A percentile compares a stretch with the other conserved stretches of the same genome.
phyloP scores from a whole-genome alignment of 1,139 yeast species.

The Diutina sp. region DNA sequence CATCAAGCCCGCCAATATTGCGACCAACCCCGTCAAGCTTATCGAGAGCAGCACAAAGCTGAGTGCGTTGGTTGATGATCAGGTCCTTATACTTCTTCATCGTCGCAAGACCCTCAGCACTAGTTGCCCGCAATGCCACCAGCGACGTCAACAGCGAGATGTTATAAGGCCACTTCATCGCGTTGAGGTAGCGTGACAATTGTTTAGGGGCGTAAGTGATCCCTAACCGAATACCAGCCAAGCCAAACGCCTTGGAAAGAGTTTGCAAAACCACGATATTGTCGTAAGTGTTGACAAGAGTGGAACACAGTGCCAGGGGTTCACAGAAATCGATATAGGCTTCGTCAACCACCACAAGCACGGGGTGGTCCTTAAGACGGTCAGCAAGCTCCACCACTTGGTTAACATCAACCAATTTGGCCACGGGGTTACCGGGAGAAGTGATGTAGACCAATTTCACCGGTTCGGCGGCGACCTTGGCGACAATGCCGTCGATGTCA shows the following conservation, averaged over 20 bases:
- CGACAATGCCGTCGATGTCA: slow-evolving; percentile 41
- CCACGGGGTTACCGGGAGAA: slow-evolving; percentile 99
- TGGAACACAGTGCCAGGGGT: slow-evolving; percentile 44
- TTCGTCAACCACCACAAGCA: slow-evolving; percentile 74
- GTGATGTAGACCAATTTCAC: slow-evolving; percentile 75
- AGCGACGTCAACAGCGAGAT: slow-evolving; percentile 73
- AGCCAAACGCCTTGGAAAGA: slow-evolving; percentile 85
- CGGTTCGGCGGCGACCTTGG: slow-evolving; percentile 41
- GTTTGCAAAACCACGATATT: slow-evolving; percentile 87
- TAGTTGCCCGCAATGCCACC: slow-evolving; percentile 64
- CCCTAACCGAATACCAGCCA: slow-evolving; percentile 90
- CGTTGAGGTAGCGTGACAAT: slow-evolving; percentile 57
- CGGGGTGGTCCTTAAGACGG: slow-evolving; percentile 15
- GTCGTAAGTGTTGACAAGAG: slow-evolving; percentile 70
- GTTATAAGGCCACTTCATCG: slow-evolving; percentile 94
- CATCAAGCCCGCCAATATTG: slow-evolving; percentile 76
- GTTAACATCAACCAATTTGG: slow-evolving; percentile 38
- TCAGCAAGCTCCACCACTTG: slow-evolving; percentile 39
- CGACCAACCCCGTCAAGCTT: slow-evolving; percentile 51
- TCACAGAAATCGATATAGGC: slow-evolving; percentile 82
- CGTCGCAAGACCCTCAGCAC: slow-evolving; percentile 36
- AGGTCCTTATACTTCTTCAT: slow-evolving; percentile 45
- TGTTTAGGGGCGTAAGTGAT: slow-evolving; percentile 53
- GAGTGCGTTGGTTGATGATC: slow-evolving; percentile 42
- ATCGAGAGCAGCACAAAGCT: slow-evolving; percentile 39